Evolutionary conservation across 331 rosid genomes (phyloP).

Genomic region (Arachis monticola): DNA sequence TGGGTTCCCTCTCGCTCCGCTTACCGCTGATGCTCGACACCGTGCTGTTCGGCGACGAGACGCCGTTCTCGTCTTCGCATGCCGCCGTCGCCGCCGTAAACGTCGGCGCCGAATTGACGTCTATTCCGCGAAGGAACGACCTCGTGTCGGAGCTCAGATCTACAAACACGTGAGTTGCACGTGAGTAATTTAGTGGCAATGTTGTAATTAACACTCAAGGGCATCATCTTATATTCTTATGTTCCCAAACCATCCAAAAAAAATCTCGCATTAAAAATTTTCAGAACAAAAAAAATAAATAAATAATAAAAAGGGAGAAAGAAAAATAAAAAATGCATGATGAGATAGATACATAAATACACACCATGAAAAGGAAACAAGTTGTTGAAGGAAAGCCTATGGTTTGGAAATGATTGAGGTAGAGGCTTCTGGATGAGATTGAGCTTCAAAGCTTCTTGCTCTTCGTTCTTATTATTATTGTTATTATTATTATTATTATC

Average conservation of each 20-base stretch:
- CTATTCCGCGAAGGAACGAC: constrained; percentile 48
- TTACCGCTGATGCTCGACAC: constrained; percentile 84
- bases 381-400: constrained; percentile 49
- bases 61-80: constrained; percentile 68
- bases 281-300: background rate
- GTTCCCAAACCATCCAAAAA: background rate
- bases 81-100: background rate
- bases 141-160: constrained; percentile 61
- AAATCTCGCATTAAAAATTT: background rate
- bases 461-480: no score
- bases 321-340: background rate
- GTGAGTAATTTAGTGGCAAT: constrained; percentile 36
- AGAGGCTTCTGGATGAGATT: constrained; percentile 60
- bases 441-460: constrained; percentile 30
- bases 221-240: background rate
- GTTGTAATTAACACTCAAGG: constrained; percentile 5
- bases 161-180: constrained; percentile 23
- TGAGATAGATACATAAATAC: background rate
- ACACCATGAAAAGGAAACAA: constrained; percentile 65
- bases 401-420: constrained; percentile 46
- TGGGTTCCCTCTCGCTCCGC: constrained; percentile 71
- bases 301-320: background rate
- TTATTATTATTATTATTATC: constrained; percentile 24
- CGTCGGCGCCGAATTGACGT: constrained; percentile 36
- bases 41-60: constrained; percentile 89